Conservation (phyloP, 225 moss, liverwort and hornwort species). For the Sphagnum tenellum region DNA sequence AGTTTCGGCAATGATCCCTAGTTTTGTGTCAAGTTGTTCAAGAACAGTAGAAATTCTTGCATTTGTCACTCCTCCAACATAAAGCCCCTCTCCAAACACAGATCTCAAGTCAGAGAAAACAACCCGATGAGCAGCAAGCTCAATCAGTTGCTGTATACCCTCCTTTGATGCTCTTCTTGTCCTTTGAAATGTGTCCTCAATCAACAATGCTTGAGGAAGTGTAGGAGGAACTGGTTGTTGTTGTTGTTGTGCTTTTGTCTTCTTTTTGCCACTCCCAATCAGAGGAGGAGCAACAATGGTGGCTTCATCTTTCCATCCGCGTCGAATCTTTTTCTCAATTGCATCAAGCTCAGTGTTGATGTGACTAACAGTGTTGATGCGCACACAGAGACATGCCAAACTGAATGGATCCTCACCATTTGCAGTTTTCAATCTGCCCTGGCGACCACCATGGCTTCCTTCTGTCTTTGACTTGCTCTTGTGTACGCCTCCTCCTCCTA, state of each 20-base stretch:
- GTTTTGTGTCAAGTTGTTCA: conserved; percentile 58
- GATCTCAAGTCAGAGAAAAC: conserved; percentile 60
- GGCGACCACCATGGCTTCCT: not conserved
- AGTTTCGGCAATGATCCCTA: conserved; percentile 63
- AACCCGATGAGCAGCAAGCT: conserved; percentile 67
- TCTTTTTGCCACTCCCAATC: not conserved
- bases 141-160: conserved; percentile 73
- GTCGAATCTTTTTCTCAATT: conserved; percentile 57
- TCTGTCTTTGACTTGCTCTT: conserved; percentile 24
- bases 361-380: conserved; percentile 78
- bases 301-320: conserved; percentile 49
- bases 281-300: conserved; percentile 1
- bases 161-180: conserved; percentile 26
- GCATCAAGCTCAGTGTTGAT: conserved; percentile 38
- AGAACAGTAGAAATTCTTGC: conserved; percentile 44
- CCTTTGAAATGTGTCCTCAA: conserved; percentile 31
- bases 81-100: conserved; percentile 73
- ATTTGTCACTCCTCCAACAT: conserved; percentile 51
- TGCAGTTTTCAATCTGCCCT: conserved; percentile 1
- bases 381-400: conserved; percentile 63
- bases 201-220: conserved; percentile 25
- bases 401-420: conserved; percentile 2
- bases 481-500: conserved; percentile 19
- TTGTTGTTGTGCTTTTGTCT: too few species aligned
- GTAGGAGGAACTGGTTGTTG: conserved; percentile 14